Percentiles rank a stretch among this genome's conserved stretches.
Evolutionary conservation across 108 stramenopile genomes (phyloP).

Genomic region (Chaetoceros tenuissimus): DNA sequence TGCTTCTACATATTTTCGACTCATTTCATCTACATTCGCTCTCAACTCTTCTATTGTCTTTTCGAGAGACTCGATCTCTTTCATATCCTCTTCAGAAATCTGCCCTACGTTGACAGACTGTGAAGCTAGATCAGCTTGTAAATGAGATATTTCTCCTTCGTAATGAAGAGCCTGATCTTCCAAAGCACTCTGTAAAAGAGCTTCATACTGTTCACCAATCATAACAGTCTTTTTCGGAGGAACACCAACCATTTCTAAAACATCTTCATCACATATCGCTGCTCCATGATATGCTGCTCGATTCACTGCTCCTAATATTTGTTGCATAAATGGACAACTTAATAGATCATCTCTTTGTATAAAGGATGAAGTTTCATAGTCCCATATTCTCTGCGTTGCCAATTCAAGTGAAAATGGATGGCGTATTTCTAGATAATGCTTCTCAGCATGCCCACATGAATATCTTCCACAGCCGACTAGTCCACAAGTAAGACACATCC

Average conservation of each 20-base stretch:
- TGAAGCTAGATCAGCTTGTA: conserved; percentile 54
- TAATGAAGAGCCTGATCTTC: conserved; percentile 85
- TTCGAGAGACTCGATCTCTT: conserved; percentile 28
- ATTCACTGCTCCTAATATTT: conserved; percentile 11
- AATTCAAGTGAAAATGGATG: conserved; percentile 93
- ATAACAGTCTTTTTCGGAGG: conserved; percentile 62
- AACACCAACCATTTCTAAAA: not conserved
- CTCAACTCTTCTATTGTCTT: conserved; percentile 43
- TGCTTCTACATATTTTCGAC: conserved; percentile 39
- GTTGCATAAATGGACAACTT: conserved; percentile 51
- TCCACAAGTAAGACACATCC: conserved; percentile 95
- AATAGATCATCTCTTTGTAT: conserved; percentile 81
- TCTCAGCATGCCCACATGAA: conserved; percentile 73
- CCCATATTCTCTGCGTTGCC: conserved; percentile 92
- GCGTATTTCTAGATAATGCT: conserved; percentile 66
- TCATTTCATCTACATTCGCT: conserved; percentile 30
- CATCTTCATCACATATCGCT: conserved; percentile 15
- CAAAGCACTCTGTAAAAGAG: conserved; percentile 77
- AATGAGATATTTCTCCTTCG: conserved; percentile 66
- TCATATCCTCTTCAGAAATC: conserved; percentile 44
- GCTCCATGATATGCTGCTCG: conserved; percentile 4
- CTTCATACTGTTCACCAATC: conserved; percentile 84
- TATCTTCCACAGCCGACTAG: conserved; percentile 94
- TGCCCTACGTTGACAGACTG: conserved; percentile 27
- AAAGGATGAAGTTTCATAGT: conserved; percentile 75